A percentile compares a stretch with the other conserved stretches of the same genome.
phyloP scores from a whole-genome alignment of 116 monocot genomes.

The Thalassia testudinum region DNA sequence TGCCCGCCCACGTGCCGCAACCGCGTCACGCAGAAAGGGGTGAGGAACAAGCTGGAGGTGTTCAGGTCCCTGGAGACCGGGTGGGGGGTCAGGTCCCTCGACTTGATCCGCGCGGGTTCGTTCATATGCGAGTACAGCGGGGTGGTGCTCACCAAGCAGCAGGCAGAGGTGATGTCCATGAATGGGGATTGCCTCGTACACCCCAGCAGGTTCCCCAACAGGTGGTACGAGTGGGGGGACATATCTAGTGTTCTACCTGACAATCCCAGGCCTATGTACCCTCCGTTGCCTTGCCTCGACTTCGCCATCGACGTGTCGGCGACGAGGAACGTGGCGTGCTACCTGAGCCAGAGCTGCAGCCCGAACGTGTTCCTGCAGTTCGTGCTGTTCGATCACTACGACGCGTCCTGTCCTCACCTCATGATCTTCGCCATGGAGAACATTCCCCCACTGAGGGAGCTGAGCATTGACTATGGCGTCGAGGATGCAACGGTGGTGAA shows the following conservation, averaged over 20 bases:
- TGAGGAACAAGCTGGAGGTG: constrained; percentile 42
- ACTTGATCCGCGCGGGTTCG: constrained; percentile 49
- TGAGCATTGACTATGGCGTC: constrained; percentile 89
- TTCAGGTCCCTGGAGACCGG: constrained; percentile 37
- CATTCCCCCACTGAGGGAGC: constrained; percentile 83
- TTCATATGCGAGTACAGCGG: constrained; percentile 53
- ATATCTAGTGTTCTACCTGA: constrained; percentile 25
- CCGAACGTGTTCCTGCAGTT: constrained; percentile 60
- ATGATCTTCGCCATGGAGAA: constrained; percentile 91
- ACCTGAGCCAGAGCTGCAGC: constrained; percentile 39
- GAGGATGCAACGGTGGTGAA: constrained; percentile 25
- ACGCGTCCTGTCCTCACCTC: constrained; percentile 39
- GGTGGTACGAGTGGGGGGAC: constrained; percentile 60
- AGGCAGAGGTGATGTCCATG: constrained; percentile 4
- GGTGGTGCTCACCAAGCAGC: constrained; percentile 16
- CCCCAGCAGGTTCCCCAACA: constrained; percentile 18
- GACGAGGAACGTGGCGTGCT: constrained; percentile 47
- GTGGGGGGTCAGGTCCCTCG: constrained; percentile 60
- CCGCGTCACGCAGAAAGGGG: constrained; percentile 43
- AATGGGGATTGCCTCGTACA: constrained; percentile 11
- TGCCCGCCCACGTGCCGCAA: constrained; percentile 40
- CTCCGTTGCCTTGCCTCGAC: constrained; percentile 7
- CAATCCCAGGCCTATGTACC: constrained; percentile 3
- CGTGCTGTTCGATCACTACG: constrained; percentile 39
- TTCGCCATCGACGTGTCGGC: constrained; percentile 36